phyloP scores from a whole-genome alignment of 768 basidiomycete genomes.

The Harrya chromipes region DNA sequence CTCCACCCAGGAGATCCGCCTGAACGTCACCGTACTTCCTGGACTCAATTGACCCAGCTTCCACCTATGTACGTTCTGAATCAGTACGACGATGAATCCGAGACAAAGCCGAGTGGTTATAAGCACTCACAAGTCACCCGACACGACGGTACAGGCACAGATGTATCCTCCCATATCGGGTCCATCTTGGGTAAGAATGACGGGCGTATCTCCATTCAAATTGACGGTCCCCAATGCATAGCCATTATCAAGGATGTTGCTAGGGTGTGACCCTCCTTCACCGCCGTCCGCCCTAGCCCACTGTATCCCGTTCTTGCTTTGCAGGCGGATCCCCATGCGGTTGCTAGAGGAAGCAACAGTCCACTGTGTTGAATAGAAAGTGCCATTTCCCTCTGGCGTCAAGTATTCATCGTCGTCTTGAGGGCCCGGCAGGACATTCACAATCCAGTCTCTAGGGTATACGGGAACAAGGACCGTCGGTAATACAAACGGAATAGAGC shows the following conservation, averaged over 20 bases:
- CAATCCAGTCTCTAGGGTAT: conserved; percentile 48
- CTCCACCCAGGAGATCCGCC: conserved; percentile 43
- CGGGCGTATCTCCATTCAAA: conserved; percentile 68
- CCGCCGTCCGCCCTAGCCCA: conserved; percentile 60
- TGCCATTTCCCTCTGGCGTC: conserved; percentile 41
- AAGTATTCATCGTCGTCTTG: conserved; percentile 60
- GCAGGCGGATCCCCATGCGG: conserved; percentile 61
- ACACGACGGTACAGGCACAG: conserved; percentile 51
- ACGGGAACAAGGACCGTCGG: conserved; percentile 36
- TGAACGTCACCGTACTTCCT: conserved; percentile 53
- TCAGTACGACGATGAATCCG: not conserved
- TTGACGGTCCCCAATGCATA: conserved; percentile 56
- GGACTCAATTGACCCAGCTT: conserved; percentile 64
- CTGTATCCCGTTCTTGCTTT: conserved; percentile 39
- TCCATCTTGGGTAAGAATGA: conserved; percentile 59
- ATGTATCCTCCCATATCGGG: conserved; percentile 65
- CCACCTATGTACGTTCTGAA: conserved; percentile 44
- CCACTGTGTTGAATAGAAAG: conserved; percentile 55
- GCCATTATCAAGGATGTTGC: conserved; percentile 62
- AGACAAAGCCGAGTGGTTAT: too few species aligned
- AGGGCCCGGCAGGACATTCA: conserved; percentile 59
- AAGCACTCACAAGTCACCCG: conserved; percentile 45
- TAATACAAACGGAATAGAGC: conserved; percentile 10
- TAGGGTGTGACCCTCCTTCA: conserved; percentile 66
- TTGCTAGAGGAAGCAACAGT: conserved; percentile 55